Base-by-base conservation (phyloP, 345 rosid species). In the Pelargonium nanum region DNA sequence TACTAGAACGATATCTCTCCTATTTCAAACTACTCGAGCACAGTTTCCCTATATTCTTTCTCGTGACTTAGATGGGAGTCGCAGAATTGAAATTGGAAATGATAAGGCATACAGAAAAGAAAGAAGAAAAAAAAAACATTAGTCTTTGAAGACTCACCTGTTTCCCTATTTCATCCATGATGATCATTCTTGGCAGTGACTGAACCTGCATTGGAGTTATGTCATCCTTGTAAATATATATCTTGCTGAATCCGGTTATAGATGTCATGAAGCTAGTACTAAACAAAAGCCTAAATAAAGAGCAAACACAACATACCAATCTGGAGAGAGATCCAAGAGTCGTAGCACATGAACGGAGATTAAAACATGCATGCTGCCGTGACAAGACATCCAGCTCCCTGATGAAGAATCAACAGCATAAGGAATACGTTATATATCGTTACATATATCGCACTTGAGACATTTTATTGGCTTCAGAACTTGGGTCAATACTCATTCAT, bases 181-280 rank as follows among this genome's bases (percentile, higher is more conserved):
- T 92, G 62, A 92, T 92, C 96, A 92, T 92, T 86, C 97, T 82
- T 28, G 95, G 96, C 66, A 93, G 79, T 53, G 99, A 89, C 66
- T 86, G 95, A 70, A 93, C 99, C 96, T 93, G 91, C 72, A 70
- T 30, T 16, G 45, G 67, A 74, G 68, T 25, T 55, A 65, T 64
- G 61, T 72, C 65, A 65, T n/a, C n/a, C n/a, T n/a, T 20, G 24
- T 21, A 10, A 10, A 66, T 26, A 25, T 12, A 60, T 59, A 25
- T 63, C 48, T 30, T 63, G 10, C 22, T 1, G 26, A 21, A 40
- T 56, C 12, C 54, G 40, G 62, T 65, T 26, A 73, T 53, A 40
- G 25, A 56, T 28, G 22, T 21, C 21, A 24, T 50, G 51, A 23
- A 62, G 23, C 24, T 12, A 5, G 9, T 50, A 62, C 10, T 26